A percentile compares a stretch with the other conserved stretches of the same genome.
Evolutionary conservation across 2,329 filamentous ascomycete genomes (phyloP).

Genomic region (Botrytis aclada): DNA sequence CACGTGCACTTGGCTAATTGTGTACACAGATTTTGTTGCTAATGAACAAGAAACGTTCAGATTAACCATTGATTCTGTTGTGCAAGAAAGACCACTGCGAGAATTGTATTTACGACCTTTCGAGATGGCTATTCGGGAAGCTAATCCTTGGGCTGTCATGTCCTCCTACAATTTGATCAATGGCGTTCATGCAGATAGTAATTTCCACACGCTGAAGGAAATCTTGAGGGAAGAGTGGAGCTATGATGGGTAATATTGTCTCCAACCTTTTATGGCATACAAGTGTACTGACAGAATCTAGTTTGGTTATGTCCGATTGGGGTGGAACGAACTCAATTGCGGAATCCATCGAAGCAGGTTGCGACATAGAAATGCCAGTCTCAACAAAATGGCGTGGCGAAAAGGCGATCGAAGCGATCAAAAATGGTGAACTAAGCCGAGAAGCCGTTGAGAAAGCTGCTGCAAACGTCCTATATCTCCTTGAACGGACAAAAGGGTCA

Average conservation of each 20-base stretch:
- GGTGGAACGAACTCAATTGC: constrained; percentile 54
- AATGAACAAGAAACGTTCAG: constrained; percentile 72
- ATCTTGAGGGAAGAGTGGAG: constrained; percentile 60
- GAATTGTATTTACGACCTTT: constrained; percentile 74
- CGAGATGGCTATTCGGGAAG: constrained; percentile 67
- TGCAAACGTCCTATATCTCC: constrained; percentile 57
- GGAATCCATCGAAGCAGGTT: constrained; percentile 55
- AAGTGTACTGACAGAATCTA: constrained; percentile 32
- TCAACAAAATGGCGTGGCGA: constrained; percentile 55
- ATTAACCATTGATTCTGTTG: constrained; percentile 60
- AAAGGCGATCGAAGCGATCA: constrained; percentile 53
- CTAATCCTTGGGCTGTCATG: constrained; percentile 69
- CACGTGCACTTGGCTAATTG: constrained; percentile 20
- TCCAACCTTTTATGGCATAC: not conserved
- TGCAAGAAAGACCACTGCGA: constrained; percentile 62
- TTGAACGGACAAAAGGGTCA: constrained; percentile 59
- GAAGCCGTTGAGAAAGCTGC: constrained; percentile 55
- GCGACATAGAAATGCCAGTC: constrained; percentile 57
- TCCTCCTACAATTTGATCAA: constrained; percentile 67
- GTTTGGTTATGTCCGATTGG: constrained; percentile 58
- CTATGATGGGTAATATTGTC: constrained; percentile 53
- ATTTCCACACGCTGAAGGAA: constrained; percentile 51
- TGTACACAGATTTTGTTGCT: constrained; percentile 56
- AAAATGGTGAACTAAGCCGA: constrained; percentile 47
- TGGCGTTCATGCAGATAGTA: constrained; percentile 58